phyloP scores from a whole-genome alignment of 352 stramenopile genomes.

The Phytophthora syringae region DNA sequence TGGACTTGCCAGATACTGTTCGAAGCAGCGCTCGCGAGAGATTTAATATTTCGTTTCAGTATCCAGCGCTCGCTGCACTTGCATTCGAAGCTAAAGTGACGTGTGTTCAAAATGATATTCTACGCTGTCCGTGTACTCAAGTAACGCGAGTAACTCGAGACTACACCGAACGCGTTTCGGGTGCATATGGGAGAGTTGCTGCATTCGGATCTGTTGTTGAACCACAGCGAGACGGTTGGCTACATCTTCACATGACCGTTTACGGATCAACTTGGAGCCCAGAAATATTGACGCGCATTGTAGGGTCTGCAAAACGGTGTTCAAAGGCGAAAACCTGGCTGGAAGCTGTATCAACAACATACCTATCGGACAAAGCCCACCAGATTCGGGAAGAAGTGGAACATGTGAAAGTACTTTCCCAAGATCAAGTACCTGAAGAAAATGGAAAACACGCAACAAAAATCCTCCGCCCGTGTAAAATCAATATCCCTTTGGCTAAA shows the following conservation, averaged over 20 bases:
- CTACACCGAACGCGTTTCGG: not conserved
- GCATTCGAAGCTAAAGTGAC: not conserved
- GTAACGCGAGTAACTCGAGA: not conserved
- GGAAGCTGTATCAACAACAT: not conserved
- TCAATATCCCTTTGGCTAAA: not conserved
- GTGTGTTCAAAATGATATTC: no score
- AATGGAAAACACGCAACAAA: no score
- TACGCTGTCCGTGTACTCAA: no score
- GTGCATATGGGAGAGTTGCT: constrained; percentile 2
- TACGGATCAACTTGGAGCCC: constrained; percentile 1
- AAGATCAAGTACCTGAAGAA: no score
- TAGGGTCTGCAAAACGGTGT: not conserved
- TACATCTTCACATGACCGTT: constrained; percentile 6
- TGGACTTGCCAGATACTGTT: not conserved
- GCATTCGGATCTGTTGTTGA: constrained; percentile 3
- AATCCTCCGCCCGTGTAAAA: not conserved
- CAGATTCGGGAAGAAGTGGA: no score
- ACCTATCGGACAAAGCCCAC: not conserved
- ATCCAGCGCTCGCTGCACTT: not conserved
- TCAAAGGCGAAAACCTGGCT: not conserved
- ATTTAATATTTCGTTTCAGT: not conserved
- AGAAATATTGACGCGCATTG: not conserved
- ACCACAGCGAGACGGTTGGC: not conserved
- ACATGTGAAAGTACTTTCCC: no score
- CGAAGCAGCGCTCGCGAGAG: not conserved